Evolutionary conservation across 352 stramenopile species (phyloP), one percentile per base, ranked within the genome.

Genomic region (Pseudoperonospora humuli): DNA sequence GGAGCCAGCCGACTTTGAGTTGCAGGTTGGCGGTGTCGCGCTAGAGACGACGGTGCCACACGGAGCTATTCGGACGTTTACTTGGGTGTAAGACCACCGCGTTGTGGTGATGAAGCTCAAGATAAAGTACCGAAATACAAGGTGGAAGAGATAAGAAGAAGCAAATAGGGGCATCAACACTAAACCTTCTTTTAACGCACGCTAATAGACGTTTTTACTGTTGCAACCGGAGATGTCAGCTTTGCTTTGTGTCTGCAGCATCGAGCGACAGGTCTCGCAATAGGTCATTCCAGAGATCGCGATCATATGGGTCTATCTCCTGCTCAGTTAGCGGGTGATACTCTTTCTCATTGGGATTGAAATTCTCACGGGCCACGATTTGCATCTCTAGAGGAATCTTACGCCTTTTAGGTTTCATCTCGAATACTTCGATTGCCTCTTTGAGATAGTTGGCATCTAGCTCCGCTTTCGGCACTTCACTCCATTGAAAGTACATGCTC

Each of bases 341-440:
- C 40, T 78, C 61, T 11, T 63, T 40, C 0, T 64, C 53, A 3
- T 49, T 47, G 0, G 38, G 54, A 15, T 70, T 58, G 5, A 53
- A 54, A 2, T 60, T 47, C 1, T 63, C 54, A 7, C 61, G 35
- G 7, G 28, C 46, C 14, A 45, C 40, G 32, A 92, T 88, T 45
- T 67, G 45, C 75, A 92, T 86, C 47, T 85, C 74, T 3, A 60
- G 21, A 0, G 79, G 79, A 10, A 86, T 61, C 41, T 81, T 87
- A 39, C 74, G 75, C 40, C 82, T 86, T 59, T 88, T 88, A 3
- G 72, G 70, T 7, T 69, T 65, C 59, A 86, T 65, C 57, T 88
- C 70, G 43, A 86, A 88, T 39, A 92, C 63, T 44, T 92, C 74
- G 42, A 92, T 86, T 0, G 72, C 51, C 7, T 85, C 72, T 45